These are phyloP conservation scores for Podaxis pistillaris DNA, from an alignment of 768 basidiomycete genomes.

Conservation along the genomic window DNA sequence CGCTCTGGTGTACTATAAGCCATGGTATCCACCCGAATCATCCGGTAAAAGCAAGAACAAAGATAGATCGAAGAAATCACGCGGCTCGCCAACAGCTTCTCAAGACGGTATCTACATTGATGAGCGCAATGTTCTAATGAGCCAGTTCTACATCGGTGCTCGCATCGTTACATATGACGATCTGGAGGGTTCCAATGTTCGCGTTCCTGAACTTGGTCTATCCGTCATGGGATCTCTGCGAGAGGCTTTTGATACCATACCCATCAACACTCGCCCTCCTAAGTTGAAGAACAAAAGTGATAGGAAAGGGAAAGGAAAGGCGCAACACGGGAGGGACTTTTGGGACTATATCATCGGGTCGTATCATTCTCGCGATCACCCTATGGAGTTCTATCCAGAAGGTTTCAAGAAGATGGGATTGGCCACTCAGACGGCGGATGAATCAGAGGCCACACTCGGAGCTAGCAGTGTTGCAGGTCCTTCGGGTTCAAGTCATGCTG, in stretches of 20 bases:
- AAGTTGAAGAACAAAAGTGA: not conserved
- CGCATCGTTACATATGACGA: conserved; percentile 73
- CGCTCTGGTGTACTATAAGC: conserved; percentile 78
- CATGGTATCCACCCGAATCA: conserved; percentile 17
- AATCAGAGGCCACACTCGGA: not conserved
- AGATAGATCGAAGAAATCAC: conserved; percentile 42
- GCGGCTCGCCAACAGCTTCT: conserved; percentile 37
- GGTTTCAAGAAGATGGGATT: conserved; percentile 77
- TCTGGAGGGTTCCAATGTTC: conserved; percentile 68
- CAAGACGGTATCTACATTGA: conserved; percentile 30
- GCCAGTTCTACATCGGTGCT: conserved; percentile 71
- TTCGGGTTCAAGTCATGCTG: not conserved
- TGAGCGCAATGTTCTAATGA: conserved; percentile 50
- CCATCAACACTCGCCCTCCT: conserved; percentile 21
- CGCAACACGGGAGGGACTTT: not conserved
- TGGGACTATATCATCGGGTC: conserved; percentile 54
- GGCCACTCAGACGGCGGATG: conserved; percentile 30
- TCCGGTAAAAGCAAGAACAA: conserved; percentile 30
- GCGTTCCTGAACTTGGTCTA: conserved; percentile 69
- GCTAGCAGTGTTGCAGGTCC: not conserved
- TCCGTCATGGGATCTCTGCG: conserved; percentile 60
- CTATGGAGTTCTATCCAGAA: conserved; percentile 79
- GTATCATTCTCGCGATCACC: conserved; percentile 59
- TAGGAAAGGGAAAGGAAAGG: conserved; percentile 19
- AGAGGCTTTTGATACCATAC: conserved; percentile 50